Conservation (phyloP, 805 yeast genomes). For the Ogataea methanolica region DNA sequence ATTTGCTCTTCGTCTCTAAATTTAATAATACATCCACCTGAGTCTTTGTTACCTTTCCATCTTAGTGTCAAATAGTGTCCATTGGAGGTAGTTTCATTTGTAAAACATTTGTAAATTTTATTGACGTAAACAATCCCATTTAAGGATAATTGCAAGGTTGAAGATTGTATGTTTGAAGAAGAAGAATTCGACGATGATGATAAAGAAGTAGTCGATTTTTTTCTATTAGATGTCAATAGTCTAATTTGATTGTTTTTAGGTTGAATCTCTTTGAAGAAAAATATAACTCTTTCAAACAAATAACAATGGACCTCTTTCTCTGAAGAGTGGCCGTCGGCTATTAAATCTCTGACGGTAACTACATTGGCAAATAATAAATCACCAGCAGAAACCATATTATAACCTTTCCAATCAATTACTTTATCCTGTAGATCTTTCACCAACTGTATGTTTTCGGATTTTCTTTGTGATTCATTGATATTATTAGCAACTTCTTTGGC, state of each 20-base stretch:
- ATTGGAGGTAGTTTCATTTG: constrained; percentile 28
- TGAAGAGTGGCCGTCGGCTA: constrained; percentile 46
- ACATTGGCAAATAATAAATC: constrained; percentile 72
- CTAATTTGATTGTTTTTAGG: constrained; percentile 44
- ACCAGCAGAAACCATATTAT: constrained; percentile 74
- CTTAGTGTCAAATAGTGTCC: constrained; percentile 62
- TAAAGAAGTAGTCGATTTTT: constrained; percentile 43
- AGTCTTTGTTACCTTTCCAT: constrained; percentile 84
- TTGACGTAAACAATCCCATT: constrained; percentile 29
- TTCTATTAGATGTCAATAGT: constrained; percentile 30
- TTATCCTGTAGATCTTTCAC: constrained; percentile 65
- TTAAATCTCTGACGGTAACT: constrained; percentile 60
- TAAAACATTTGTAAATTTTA: constrained; percentile 22
- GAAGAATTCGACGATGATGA: constrained; percentile 5
- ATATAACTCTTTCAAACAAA: constrained; percentile 66
- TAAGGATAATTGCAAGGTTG: constrained; percentile 20
- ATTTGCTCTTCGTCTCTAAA: constrained; percentile 81
- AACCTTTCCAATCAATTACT: constrained; percentile 91
- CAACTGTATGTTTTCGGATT: constrained; percentile 77
- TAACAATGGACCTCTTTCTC: constrained; percentile 90
- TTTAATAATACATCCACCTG: constrained; percentile 78
- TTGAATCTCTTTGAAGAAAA: constrained; percentile 57
- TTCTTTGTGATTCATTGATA: constrained; percentile 91
- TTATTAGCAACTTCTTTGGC: constrained; percentile 80
- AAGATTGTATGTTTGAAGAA: constrained; percentile 13